phyloP scores from a whole-genome alignment of 73 alveolate species.

The Halteria grandinella region DNA sequence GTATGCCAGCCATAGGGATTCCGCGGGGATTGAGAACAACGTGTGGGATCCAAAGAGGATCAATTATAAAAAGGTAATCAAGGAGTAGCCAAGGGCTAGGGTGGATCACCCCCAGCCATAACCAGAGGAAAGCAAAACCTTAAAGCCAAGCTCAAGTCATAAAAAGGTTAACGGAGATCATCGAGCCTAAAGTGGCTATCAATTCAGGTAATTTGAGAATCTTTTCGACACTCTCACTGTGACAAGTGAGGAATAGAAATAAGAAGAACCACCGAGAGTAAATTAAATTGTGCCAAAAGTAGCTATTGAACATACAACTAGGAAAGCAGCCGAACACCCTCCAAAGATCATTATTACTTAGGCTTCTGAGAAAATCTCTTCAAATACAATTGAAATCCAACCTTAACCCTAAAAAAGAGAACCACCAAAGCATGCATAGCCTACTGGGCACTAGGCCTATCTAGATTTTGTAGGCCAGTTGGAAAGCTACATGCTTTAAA shows the following conservation, averaged over 20 bases:
- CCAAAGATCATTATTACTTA: neutral
- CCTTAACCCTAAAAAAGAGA: no score
- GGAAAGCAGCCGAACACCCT: neutral
- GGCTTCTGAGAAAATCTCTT: neutral
- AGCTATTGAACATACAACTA: neutral
- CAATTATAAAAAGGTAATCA: neutral
- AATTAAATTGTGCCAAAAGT: neutral
- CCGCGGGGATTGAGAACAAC: neutral
- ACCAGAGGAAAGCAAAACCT: neutral
- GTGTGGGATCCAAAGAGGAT: neutral
- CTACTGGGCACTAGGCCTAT: neutral
- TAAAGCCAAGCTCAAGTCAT: no score
- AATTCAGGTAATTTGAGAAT: neutral
- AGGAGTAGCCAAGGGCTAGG: neutral
- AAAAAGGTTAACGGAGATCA: no score
- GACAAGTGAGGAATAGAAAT: neutral
- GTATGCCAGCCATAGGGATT: neutral
- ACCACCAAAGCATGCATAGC: conserved; percentile 22
- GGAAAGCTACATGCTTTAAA: no score
- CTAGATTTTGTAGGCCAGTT: no score
- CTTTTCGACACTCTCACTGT: neutral
- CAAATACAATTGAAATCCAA: conserved; percentile 1
- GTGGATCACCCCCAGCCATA: neutral
- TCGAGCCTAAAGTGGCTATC: no score
- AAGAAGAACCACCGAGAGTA: neutral